A percentile compares a stretch with the other conserved stretches of the same genome.
Conservation (phyloP, 2,329 filamentous ascomycete genomes). For the Ascochyta koolunga region DNA sequence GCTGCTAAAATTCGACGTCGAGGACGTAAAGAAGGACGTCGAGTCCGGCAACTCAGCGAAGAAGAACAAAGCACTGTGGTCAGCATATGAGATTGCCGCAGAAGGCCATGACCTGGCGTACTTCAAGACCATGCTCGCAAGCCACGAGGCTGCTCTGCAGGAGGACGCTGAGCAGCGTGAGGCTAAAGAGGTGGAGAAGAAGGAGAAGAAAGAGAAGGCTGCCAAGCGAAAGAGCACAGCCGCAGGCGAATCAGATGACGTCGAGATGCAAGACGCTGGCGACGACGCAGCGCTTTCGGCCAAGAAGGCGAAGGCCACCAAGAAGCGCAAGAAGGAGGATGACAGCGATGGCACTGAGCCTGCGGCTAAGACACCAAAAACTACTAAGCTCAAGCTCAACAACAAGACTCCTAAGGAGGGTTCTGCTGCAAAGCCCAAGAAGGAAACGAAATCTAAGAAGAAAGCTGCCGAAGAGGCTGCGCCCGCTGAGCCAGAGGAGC, state of each 20-base stretch:
- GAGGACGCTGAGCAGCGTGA: slow-evolving; percentile 69
- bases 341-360: slow-evolving; percentile 69
- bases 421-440: slow-evolving; percentile 62
- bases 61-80: slow-evolving; percentile 77
- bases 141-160: slow-evolving; percentile 62
- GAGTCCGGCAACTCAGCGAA: slow-evolving; percentile 79
- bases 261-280: slow-evolving; percentile 49
- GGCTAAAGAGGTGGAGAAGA: slow-evolving; percentile 66
- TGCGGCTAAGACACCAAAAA: slow-evolving; percentile 58
- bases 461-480: slow-evolving; percentile 62
- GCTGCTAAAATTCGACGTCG: slow-evolving; percentile 76
- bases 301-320: slow-evolving; percentile 45
- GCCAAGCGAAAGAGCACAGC: slow-evolving; percentile 51
- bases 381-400: slow-evolving; percentile 53
- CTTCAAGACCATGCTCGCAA: slow-evolving; percentile 79
- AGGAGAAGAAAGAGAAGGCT: slow-evolving; percentile 65
- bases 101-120: slow-evolving; percentile 77
- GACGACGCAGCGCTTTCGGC: slow-evolving; percentile 48
- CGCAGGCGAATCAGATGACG: slow-evolving; percentile 42
- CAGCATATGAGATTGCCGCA: slow-evolving; percentile 79
- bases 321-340: slow-evolving; percentile 79
- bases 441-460: slow-evolving; percentile 63
- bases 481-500: slow-evolving; percentile 56
- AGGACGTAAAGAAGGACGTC: slow-evolving; percentile 74
- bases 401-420: slow-evolving; percentile 49